Conservation (phyloP, 305 asterid species). For the Solanum hybrid region DNA sequence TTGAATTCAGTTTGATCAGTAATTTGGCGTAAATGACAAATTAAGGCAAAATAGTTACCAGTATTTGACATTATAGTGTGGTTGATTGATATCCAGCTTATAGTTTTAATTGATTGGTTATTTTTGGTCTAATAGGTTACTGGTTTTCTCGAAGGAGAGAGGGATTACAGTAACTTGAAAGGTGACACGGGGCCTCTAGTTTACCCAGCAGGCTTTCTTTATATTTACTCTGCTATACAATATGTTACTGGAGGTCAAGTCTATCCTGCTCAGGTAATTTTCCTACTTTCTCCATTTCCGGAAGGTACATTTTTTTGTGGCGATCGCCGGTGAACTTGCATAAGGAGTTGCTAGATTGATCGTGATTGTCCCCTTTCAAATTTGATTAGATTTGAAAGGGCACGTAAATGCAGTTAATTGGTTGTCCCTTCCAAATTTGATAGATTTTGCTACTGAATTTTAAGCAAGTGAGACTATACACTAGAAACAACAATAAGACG, state of each 20-base stretch:
- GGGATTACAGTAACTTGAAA: constrained; percentile 78
- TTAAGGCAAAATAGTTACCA: background rate
- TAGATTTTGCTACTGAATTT: background rate
- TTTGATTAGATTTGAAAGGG: background rate
- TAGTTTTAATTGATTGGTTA: background rate
- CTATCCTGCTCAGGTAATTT: constrained; percentile 71
- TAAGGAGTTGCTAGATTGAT: background rate
- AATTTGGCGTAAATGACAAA: background rate
- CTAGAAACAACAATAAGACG: background rate
- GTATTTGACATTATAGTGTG: background rate
- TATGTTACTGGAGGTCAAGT: constrained; percentile 71
- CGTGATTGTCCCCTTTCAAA: background rate
- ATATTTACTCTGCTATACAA: constrained; percentile 67
- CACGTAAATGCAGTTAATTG: background rate
- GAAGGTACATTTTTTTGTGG: background rate
- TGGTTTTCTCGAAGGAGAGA: constrained; percentile 83
- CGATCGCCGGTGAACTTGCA: background rate
- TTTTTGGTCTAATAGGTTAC: constrained; percentile 32
- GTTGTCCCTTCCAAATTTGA: background rate
- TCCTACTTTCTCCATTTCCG: background rate
- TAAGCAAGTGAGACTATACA: background rate
- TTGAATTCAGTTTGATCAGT: background rate
- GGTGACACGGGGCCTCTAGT: constrained; percentile 96
- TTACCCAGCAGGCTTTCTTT: constrained; percentile 94
- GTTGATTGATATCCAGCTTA: background rate